These are phyloP conservation scores for Zymoseptoria ardabiliae DNA, from an alignment of 2,329 filamentous ascomycete species.

Conservation along the genomic window DNA sequence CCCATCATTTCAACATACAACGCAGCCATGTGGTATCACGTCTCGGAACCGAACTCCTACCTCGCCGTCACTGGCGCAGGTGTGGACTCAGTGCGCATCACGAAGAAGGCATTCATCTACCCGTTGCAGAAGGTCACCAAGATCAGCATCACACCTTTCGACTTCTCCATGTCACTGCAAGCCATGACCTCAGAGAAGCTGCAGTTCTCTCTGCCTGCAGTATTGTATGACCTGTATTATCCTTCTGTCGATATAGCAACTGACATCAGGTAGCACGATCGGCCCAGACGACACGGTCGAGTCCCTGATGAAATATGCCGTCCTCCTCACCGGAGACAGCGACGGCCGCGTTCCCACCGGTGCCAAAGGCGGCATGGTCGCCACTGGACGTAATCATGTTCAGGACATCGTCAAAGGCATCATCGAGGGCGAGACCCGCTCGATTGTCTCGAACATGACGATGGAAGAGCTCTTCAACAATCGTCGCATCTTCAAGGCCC, in stretches of 20 bases:
- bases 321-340: slow-evolving; percentile 58
- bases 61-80: slow-evolving; percentile 67
- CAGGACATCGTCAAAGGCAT: slow-evolving; percentile 84
- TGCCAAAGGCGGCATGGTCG: slow-evolving; percentile 30
- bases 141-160: slow-evolving; percentile 50
- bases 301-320: slow-evolving; percentile 72
- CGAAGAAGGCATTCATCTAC: slow-evolving; percentile 66
- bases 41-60: slow-evolving; percentile 73
- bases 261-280: slow-evolving; percentile 48
- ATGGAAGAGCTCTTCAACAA: slow-evolving; percentile 86
- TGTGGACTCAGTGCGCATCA: slow-evolving; percentile 66
- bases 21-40: slow-evolving; percentile 36
- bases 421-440: slow-evolving; percentile 80
- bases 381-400: slow-evolving; percentile 55
- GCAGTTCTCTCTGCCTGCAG: slow-evolving; percentile 71
- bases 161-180: slow-evolving; percentile 74
- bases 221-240: slow-evolving; percentile 44
- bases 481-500: slow-evolving; percentile 32
- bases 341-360: slow-evolving; percentile 36
- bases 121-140: slow-evolving; percentile 55
- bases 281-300: slow-evolving; percentile 67
- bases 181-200: slow-evolving; percentile 88
- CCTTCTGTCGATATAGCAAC: not conserved
- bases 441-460: slow-evolving; percentile 80
- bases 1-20: not conserved